A percentile compares a stretch with the other conserved stretches of the same genome.
Conservation (phyloP, 257 asterid species). For the Solanum lycopersicoides region DNA sequence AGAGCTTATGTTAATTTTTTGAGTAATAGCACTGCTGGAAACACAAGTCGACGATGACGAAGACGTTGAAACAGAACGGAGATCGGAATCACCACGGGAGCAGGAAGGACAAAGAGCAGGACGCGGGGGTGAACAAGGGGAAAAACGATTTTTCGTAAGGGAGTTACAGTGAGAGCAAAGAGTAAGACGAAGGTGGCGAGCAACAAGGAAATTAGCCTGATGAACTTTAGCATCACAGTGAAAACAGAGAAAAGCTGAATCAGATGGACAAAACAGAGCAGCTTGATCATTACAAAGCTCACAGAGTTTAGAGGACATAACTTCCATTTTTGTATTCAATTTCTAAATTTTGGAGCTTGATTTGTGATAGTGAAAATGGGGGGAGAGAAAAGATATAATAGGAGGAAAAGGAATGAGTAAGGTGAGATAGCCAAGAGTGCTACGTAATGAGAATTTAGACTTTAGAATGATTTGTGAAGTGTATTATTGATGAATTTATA, state of each 20-base stretch:
- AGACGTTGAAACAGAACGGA: constrained; percentile 7
- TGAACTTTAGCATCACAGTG: constrained; percentile 47
- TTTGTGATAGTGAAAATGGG: background rate
- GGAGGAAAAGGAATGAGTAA: background rate
- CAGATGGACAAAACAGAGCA: constrained; percentile 40
- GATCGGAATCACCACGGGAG: constrained; percentile 5
- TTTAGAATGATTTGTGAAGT: background rate
- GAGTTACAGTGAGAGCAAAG: constrained; percentile 21
- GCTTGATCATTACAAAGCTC: constrained; percentile 43
- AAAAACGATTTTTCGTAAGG: constrained; percentile 4
- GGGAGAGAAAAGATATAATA: background rate
- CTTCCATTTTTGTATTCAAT: background rate
- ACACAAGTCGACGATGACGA: constrained; percentile 23
- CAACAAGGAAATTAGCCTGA: constrained; percentile 51
- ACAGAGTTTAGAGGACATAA: constrained; percentile 8
- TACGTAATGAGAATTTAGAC: background rate
- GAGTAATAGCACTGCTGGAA: constrained; percentile 19
- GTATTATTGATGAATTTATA: background rate
- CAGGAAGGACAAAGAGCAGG: constrained; percentile 15
- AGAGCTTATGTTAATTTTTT: background rate
- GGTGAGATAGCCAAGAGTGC: background rate
- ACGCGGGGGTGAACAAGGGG: background rate
- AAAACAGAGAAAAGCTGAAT: constrained; percentile 48
- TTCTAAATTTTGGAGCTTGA: background rate
- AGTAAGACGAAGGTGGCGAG: constrained; percentile 44